These are phyloP conservation scores for Sordariomycetes sp. DNA, from an alignment of 2,329 filamentous ascomycete species.

Conservation along the genomic window DNA sequence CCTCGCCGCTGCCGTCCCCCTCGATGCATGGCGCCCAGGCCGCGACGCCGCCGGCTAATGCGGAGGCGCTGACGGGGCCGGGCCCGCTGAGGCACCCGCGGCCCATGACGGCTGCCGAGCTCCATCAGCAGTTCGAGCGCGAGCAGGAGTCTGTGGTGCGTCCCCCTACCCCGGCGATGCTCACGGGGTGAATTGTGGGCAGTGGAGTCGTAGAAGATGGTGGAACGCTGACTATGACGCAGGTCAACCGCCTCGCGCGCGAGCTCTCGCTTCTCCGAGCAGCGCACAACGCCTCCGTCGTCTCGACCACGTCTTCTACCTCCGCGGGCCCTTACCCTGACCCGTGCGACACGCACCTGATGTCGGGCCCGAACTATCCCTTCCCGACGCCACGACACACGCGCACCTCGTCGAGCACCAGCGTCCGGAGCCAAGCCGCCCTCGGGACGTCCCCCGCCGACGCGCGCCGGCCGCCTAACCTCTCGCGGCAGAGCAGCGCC, in stretches of 20 bases:
- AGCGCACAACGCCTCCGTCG: conserved; percentile 52
- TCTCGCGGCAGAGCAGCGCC: conserved; percentile 42
- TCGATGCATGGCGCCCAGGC: conserved; percentile 16
- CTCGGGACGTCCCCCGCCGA: conserved; percentile 19
- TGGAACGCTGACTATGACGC: background rate
- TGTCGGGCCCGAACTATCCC: conserved; percentile 44
- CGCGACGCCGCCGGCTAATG: conserved; percentile 13
- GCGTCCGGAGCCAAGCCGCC: conserved; percentile 34
- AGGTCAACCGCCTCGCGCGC: conserved; percentile 88
- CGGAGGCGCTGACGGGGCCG: conserved; percentile 39
- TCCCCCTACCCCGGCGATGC: conserved; percentile 5
- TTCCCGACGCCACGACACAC: conserved; percentile 42
- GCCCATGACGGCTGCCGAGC: conserved; percentile 75
- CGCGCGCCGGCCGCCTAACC: conserved; percentile 23
- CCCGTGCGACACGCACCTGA: conserved; percentile 30
- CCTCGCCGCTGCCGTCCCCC: conserved; percentile 16
- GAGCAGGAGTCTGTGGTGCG: conserved; percentile 87
- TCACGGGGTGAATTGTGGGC: background rate
- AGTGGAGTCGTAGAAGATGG: background rate
- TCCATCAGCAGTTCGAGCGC: conserved; percentile 83
- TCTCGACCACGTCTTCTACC: conserved; percentile 50
- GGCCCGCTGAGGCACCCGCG: conserved; percentile 76
- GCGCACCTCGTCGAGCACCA: conserved; percentile 44
- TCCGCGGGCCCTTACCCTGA: conserved; percentile 37
- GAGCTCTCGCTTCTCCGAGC: conserved; percentile 75